A percentile compares a stretch with the other conserved stretches of the same genome.
These are phyloP conservation scores for Aphanomyces euteiches DNA, from an alignment of 352 stramenopile genomes.

Conservation along the genomic window DNA sequence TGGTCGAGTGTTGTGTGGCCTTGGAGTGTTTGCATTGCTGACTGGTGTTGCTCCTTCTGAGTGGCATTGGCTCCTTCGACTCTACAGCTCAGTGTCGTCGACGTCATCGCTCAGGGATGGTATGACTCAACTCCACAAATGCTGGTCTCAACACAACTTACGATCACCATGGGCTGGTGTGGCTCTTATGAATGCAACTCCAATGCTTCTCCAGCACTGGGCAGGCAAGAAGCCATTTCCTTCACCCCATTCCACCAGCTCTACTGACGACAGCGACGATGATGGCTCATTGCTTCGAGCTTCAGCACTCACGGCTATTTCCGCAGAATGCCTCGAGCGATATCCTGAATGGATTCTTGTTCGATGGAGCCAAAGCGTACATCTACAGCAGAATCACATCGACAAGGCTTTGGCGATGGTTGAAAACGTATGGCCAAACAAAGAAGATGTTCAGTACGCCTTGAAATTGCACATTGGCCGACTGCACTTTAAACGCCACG, in stretches of 20 bases:
- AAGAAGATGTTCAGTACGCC: not conserved
- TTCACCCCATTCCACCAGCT: not conserved
- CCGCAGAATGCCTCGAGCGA: not conserved
- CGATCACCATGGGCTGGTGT: constrained; percentile 15
- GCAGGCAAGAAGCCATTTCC: not conserved
- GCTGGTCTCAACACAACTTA: not conserved
- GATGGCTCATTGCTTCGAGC: not conserved
- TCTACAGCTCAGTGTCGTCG: not conserved
- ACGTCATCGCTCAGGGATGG: not conserved
- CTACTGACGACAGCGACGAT: not conserved
- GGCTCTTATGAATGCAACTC: constrained; percentile 17
- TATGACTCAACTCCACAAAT: not conserved
- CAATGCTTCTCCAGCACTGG: constrained; percentile 20
- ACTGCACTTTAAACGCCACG: constrained; percentile 1
- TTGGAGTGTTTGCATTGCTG: constrained; percentile 6
- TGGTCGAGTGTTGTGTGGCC: not conserved
- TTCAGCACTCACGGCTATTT: not conserved
- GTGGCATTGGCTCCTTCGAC: constrained; percentile 12
- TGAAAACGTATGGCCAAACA: too few species aligned
- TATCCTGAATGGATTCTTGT: constrained; percentile 5
- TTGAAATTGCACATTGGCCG: constrained; percentile 9
- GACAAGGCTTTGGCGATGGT: not conserved
- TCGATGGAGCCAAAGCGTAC: constrained; percentile 6
- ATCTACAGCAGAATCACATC: not conserved
- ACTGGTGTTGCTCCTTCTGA: not conserved